Evolutionary conservation across 768 basidiomycete genomes (phyloP), one percentile per base, ranked within the genome.

Genomic region (Tricholoma matsutake): DNA sequence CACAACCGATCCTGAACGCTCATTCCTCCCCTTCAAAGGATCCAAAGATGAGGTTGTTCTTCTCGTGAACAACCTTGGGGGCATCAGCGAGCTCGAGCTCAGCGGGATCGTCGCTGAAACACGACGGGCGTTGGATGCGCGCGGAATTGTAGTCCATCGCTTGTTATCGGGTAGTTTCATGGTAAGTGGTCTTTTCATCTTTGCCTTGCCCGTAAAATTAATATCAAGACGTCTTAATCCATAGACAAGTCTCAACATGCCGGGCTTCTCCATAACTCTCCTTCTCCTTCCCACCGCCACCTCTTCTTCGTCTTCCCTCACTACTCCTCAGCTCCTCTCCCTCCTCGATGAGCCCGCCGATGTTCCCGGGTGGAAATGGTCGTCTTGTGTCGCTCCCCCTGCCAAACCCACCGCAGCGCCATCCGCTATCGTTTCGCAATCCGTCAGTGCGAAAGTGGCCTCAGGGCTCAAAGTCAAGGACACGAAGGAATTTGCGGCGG

Each of bases 241-340:
- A 54, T 72, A 89, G 93, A 94, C 92, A 22, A 92, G 89, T 60
- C 81, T 96, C 64, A 95, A 94, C 73, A 94, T 95, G 91, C 91
- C 93, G 31, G 94, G 94, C 2, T 92, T 96, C 72, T 94, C 92
- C 14, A 77, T 96, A 61, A 91, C 92, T 1, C 79, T 94, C 16
- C 79, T 95, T 14, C 82, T 92, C 8, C 83, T 96, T 9, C 91
- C 94, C 0, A 69, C 75, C 31, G 14, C 39, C 39, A 54, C 74
- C 49, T 63, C 75, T 41, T 79, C 81, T 25, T 58, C 73, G 45
- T 63, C 75, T 37, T 79, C 81, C 22, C 59, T 72, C 6, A 67
- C 75, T 6, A 59, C 73, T 2, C 71, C 77, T 43, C 59, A 79
- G 1, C 68, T 94, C 54, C 78, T 93, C 16, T 83, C 84, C 20